These are phyloP conservation scores for Jaltomata sinuosa DNA, from an alignment of 257 asterid genomes.

Conservation along the genomic window DNA sequence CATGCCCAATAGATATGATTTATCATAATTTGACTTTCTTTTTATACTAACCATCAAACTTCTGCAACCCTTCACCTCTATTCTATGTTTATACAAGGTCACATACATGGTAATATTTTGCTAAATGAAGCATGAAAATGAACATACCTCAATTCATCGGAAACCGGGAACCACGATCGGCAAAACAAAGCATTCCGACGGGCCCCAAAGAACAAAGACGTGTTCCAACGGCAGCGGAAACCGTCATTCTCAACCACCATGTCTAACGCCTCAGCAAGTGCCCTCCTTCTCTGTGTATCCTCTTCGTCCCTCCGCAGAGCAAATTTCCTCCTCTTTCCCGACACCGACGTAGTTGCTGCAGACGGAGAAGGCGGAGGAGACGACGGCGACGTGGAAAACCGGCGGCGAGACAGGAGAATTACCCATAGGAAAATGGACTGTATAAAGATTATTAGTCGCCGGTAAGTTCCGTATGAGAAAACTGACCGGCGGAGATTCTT, in stretches of 20 bases:
- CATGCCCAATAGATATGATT: neutral
- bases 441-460: slow-evolving; percentile 28
- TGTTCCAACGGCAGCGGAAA: slow-evolving; percentile 47
- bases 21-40: neutral
- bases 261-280: slow-evolving; percentile 77
- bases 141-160: slow-evolving; percentile 57
- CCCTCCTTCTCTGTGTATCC: slow-evolving; percentile 86
- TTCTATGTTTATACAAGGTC: neutral
- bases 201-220: slow-evolving; percentile 70
- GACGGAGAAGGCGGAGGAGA: slow-evolving; percentile 57
- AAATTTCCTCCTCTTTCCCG: slow-evolving; percentile 45
- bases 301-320: slow-evolving; percentile 73
- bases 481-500: slow-evolving; percentile 56
- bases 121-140: neutral
- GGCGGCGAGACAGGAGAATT: slow-evolving; percentile 54
- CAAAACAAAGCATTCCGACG: slow-evolving; percentile 78
- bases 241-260: slow-evolving; percentile 31
- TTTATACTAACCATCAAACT: neutral
- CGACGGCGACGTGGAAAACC: slow-evolving; percentile 30
- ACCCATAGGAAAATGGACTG: slow-evolving; percentile 74
- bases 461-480: slow-evolving; percentile 40
- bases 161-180: slow-evolving; percentile 86
- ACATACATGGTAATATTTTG: neutral
- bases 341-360: slow-evolving; percentile 12
- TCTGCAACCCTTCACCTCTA: neutral